Conservation (phyloP, 805 yeast species). For the Candida vaughaniae region DNA sequence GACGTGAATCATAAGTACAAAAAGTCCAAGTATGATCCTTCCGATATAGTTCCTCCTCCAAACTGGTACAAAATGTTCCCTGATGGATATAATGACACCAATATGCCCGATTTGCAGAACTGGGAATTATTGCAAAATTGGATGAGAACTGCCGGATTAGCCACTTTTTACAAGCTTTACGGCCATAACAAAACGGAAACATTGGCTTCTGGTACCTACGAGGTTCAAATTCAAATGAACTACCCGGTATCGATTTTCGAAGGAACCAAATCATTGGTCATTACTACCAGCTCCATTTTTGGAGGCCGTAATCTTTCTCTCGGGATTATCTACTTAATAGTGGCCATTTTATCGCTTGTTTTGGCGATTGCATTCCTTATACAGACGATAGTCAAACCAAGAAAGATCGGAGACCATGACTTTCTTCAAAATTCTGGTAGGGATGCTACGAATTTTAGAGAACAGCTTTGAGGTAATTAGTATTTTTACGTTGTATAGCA, state of each 20-base stretch:
- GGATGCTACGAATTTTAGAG: conserved; percentile 23
- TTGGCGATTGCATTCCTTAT: conserved; percentile 74
- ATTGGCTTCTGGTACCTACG: conserved; percentile 66
- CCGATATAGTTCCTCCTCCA: conserved; percentile 89
- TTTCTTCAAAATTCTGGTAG: conserved; percentile 35
- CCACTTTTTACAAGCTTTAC: conserved; percentile 82
- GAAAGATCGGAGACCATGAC: conserved; percentile 79
- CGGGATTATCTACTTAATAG: conserved; percentile 82
- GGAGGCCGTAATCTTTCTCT: conserved; percentile 87
- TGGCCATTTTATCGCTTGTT: conserved; percentile 72
- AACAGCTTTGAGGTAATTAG: conserved; percentile 21
- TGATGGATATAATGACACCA: conserved; percentile 81
- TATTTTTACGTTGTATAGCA: too few relatives aligned
- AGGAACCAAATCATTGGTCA: conserved; percentile 81
- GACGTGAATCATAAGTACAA: conserved; percentile 68
- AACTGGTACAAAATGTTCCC: conserved; percentile 83
- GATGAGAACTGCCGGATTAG: conserved; percentile 97
- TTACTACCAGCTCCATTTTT: conserved; percentile 77
- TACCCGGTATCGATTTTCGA: conserved; percentile 83
- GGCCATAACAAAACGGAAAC: conserved; percentile 62
- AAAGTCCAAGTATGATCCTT: conserved; percentile 64
- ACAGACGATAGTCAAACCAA: conserved; percentile 82
- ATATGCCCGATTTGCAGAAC: conserved; percentile 69
- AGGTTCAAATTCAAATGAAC: conserved; percentile 64
- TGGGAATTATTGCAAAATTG: conserved; percentile 92